Base-by-base conservation (phyloP, 2,329 filamentous ascomycete genomes). In the Fusarium tjaetaba region DNA sequence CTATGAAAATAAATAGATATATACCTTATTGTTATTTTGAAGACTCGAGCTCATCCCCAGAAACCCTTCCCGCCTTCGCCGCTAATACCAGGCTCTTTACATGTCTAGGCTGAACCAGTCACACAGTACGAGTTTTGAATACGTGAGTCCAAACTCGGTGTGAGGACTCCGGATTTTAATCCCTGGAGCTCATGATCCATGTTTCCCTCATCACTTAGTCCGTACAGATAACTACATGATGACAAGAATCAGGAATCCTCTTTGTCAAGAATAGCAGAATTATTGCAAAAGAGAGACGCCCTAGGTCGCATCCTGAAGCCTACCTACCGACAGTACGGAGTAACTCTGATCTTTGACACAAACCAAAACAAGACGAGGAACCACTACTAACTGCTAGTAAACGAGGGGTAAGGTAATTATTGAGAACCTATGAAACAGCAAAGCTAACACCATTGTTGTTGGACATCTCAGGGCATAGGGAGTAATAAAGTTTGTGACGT, bases 341-440 rank as follows among this genome's bases (percentile, higher is more conserved):
- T 28, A n/a, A 34, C 28, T 45, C n/a, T 46, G 41, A 32, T 53
- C 28, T 36, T 45, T 28, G 20, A 38, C 15, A 38, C 42, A 24
- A 51, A 22, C 24, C 53, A 38, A 68, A 56, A 39, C 53, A 36
- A 68, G 56, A 57, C 61, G 45, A 74, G 52, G 65, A 53, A 55
- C 59, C 61, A 70, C 49, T 71, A 65, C 24, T 53, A 10, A 71
- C 46, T 72, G 70, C 14, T 53, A n/a, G 48, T 51, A 46, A 58
- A 53, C 60, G 65, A 74, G 64, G 68, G 66, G 55, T 30, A 42
- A 53, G 7, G 24, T 39, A 39, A 57, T 46, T 39, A 53, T 59
- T 46, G 62, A 65, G 53, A 49, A 46, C 69, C 71, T 76, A 77
- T 76, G 68, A 76, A 77, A 74, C 71, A 65, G 28, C 41, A 32